Base-by-base conservation (phyloP, 805 yeast genomes). In the Zygosaccharomyces gambellarensis region DNA sequence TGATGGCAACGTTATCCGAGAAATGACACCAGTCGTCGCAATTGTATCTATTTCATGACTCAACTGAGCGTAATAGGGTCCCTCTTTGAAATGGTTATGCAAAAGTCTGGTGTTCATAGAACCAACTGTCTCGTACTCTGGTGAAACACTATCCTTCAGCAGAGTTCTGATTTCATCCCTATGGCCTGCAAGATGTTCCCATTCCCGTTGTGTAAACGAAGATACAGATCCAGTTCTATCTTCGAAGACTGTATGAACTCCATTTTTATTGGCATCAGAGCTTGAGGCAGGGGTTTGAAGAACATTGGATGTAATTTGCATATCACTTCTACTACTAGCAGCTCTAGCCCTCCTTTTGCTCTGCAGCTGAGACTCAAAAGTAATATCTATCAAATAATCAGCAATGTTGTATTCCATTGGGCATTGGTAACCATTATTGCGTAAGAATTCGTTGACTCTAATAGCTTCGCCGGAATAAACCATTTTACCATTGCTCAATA, bases 341-440 rank as follows among this genome's bases (percentile, higher is more conserved):
- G 44, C 34, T 5, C 38, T 41, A n/a, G 32, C 23, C 30, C 45
- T 49, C 44, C 52, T 50, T 25, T 47, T 39, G 9, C 48, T 25
- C 22, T 43, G 46, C 9, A 29, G 21, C 28, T 48, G 46, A 7
- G 68, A 62, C 46, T 81, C 84, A 65, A 90, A 88, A 0, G 97
- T 90, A 34, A 94, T 79, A 63, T 94, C 99, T 53, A 94, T 87
- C 64, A 92, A 72, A 62, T 82, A 94, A 65, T 94, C 99, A 1
- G 98, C 99, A 60, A 94, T 80, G 62, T 94, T 94, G 65, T 87
- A 92, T 34, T 96, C 96, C 11, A 76, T 65, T 1, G 99, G 99
- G 68, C 97, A 89, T 45, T 73, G 70, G 67, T 81, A 88, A 0
- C 97, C 97, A 59, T 81, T 77, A 30, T 74, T 76, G 7, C 79